Conservation (phyloP, 139 green algal species). For the Yamagishiella unicocca region DNA sequence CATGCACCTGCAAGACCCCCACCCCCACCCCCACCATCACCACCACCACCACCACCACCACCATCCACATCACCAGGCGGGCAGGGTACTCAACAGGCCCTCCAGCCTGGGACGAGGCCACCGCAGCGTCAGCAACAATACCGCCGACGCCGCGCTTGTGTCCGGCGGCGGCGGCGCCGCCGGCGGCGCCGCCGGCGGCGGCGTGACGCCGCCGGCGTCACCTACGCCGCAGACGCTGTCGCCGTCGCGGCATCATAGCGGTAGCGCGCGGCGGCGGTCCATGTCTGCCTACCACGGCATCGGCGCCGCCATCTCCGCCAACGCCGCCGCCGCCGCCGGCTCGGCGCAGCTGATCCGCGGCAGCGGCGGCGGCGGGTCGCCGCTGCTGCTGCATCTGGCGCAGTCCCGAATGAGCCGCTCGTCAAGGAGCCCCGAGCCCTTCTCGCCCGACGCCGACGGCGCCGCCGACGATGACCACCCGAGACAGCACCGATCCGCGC, state of each 20-base stretch:
- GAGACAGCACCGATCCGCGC: too few relatives aligned
- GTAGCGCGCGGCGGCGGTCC: background rate
- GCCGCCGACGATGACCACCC: background rate
- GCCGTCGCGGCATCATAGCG: background rate
- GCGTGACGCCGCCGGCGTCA: background rate
- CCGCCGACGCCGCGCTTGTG: background rate
- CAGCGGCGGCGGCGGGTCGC: slow-evolving; percentile 11
- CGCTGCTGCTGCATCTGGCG: slow-evolving; percentile 17
- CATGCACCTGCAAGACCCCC: too few relatives aligned
- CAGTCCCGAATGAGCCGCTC: slow-evolving; percentile 26
- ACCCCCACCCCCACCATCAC: too few relatives aligned
- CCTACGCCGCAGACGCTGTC: background rate
- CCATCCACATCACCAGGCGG: too few relatives aligned
- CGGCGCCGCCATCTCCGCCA: background rate
- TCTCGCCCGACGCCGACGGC: background rate
- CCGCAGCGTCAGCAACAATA: background rate
- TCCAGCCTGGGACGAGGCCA: slow-evolving; percentile 6
- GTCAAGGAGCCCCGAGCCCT: background rate
- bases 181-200: background rate
- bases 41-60: too few relatives aligned
- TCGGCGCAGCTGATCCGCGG: background rate
- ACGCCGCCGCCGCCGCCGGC: background rate
- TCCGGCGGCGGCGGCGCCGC: background rate
- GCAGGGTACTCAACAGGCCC: background rate
- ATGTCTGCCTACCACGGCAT: background rate